Percentiles rank a stretch among this genome's conserved stretches.
phyloP scores from a whole-genome alignment of 164 flowering plant genomes.

The Tetracentron sinense region DNA sequence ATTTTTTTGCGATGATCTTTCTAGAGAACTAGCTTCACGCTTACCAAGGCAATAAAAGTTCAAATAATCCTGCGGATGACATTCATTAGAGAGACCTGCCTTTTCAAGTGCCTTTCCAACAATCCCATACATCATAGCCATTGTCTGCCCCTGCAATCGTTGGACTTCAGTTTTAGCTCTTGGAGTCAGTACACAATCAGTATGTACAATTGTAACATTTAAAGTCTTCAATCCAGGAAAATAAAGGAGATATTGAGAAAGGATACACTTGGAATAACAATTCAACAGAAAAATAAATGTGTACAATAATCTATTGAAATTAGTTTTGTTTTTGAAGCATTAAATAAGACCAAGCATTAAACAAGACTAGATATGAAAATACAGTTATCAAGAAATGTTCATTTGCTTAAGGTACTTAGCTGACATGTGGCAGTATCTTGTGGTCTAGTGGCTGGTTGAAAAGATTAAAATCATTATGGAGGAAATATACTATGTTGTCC shows the following conservation, averaged over 20 bases:
- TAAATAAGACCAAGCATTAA: no score
- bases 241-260: not conserved
- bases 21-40: slow-evolving; percentile 36
- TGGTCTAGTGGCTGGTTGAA: no score
- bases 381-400: no score
- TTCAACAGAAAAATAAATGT: no score
- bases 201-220: not conserved
- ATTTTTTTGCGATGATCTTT: slow-evolving; percentile 17
- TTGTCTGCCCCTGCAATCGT: slow-evolving; percentile 53
- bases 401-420: no score
- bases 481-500: no score
- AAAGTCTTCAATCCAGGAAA: not conserved
- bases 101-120: slow-evolving; percentile 43
- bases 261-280: no score
- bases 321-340: no score
- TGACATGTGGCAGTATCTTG: no score
- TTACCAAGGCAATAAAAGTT: slow-evolving; percentile 70
- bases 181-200: not conserved
- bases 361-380: no score
- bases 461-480: no score
- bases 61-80: slow-evolving; percentile 61
- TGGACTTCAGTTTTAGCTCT: not conserved
- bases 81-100: slow-evolving; percentile 36
- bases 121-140: slow-evolving; percentile 67
- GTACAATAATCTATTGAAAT: no score